phyloP scores from a whole-genome alignment of 345 rosid species.

The Pugionium cornutum region DNA sequence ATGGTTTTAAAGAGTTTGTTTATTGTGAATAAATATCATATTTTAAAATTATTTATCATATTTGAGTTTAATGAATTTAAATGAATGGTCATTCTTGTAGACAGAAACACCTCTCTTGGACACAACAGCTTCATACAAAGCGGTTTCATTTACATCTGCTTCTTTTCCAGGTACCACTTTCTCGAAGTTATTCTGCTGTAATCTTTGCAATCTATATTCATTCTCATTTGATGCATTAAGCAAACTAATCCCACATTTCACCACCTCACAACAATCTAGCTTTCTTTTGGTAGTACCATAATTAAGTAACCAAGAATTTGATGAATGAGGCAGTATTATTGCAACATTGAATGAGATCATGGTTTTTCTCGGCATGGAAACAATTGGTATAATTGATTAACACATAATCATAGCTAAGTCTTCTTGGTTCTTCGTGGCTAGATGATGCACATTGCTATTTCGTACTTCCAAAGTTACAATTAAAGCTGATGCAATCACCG shows the following conservation, averaged over 20 bases:
- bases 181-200: constrained; percentile 24
- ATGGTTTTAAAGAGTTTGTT: too few species aligned
- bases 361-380: constrained; percentile 20
- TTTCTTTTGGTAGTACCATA: constrained; percentile 33
- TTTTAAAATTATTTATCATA: too few species aligned
- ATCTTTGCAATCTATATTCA: constrained; percentile 28
- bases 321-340: constrained; percentile 33
- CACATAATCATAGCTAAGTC: constrained; percentile 34
- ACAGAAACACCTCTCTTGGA: constrained; percentile 24
- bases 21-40: too few species aligned
- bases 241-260: constrained; percentile 40
- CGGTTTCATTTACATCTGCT: background rate
- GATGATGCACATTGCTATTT: constrained; percentile 25
- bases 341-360: constrained; percentile 25
- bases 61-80: too few species aligned
- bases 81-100: background rate
- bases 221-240: constrained; percentile 33
- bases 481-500: constrained; percentile 21
- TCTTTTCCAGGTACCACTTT: background rate
- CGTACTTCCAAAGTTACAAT: constrained; percentile 35
- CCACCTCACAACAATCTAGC: constrained; percentile 25
- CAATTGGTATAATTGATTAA: constrained; percentile 35
- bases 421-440: constrained; percentile 31
- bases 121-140: constrained; percentile 8
- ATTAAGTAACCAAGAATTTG: constrained; percentile 27